phyloP scores from a whole-genome alignment of 129 eudicot species.

The Flaveria trinervia region DNA sequence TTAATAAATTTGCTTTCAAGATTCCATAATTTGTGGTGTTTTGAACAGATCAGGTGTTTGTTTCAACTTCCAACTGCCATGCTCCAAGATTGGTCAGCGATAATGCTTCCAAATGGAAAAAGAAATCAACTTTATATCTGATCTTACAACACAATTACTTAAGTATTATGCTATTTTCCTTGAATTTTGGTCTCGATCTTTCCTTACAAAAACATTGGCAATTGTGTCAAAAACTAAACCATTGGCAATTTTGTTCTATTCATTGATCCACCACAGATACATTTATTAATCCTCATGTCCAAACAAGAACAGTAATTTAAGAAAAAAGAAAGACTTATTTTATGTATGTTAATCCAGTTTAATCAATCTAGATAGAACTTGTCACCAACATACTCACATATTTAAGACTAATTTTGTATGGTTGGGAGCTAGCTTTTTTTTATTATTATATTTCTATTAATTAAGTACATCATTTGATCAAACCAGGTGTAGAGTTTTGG shows the following conservation, averaged over 20 bases:
- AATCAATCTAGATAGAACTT: constrained; percentile 8
- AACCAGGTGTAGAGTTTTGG: neutral
- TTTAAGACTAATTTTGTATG: constrained; percentile 11
- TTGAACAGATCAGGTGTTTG: constrained; percentile 42
- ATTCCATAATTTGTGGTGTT: constrained; percentile 40
- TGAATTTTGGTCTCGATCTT: constrained; percentile 50
- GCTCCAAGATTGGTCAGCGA: constrained; percentile 42
- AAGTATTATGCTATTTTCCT: constrained; percentile 64
- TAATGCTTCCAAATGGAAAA: constrained; percentile 27
- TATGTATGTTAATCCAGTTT: constrained; percentile 26
- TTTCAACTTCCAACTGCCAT: constrained; percentile 37
- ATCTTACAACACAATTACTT: constrained; percentile 57
- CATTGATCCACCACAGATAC: constrained; percentile 24
- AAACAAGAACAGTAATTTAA: constrained; percentile 26
- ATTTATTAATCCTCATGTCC: constrained; percentile 31
- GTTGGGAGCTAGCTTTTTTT: constrained; percentile 1
- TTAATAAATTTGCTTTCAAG: constrained; percentile 13
- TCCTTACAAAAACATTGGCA: constrained; percentile 41
- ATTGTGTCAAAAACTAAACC: constrained; percentile 43
- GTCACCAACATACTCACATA: neutral
- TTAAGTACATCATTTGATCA: constrained; percentile 13
- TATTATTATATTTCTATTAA: neutral
- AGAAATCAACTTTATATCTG: constrained; percentile 42
- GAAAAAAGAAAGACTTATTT: constrained; percentile 9
- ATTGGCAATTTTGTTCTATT: constrained; percentile 22